Base-by-base conservation (phyloP, 1,139 yeast species). In the Blastobotrys proliferans region DNA sequence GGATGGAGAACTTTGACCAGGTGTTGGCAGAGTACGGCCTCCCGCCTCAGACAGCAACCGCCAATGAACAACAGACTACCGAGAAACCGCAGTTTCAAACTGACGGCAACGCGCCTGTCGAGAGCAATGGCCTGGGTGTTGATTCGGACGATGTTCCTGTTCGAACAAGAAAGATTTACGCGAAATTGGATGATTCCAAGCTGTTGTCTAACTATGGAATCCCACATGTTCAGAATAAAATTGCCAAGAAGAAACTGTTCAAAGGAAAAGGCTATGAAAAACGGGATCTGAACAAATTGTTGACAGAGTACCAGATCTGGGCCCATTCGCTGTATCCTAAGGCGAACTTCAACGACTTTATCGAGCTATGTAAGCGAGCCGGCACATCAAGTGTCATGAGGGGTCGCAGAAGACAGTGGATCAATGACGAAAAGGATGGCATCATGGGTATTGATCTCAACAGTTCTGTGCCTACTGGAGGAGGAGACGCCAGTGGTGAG, bases 301-400 rank as follows among this genome's bases (percentile, higher is more conserved):
- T 85, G 21, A 79, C 76, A 48, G 78, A 77, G 54, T 86, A 85
- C 62, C 94, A 85, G 62, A 61, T 86, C 25, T 86, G 95, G 95
- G 88, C 90, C 21, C 95, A 86, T 60, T 76, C 79, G 4, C 58
- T 86, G 41, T 86, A 76, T 54, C 94, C 95, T 9, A 81, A 80
- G 61, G 88, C 94, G 2, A 81, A 75, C 48, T 84, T 86, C 52
- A 67, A 70, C 43, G 95, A 85, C 58, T 81, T 77, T 46, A 49
- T 68, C 3, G 45, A 53, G 16, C 51, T 67, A 36, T 55, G 64
- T 10, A 54, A 61, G 25, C 44, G 48, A 16, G 61, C 59, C 1
- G 72, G 73, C 18, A 51, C 51, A 17, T 53, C 52, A 14, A 45
- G 53, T 9, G 47, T 44, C 3, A 50, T 68, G 49, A 52, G 55